Evolutionary conservation across 2,329 filamentous ascomycete species (phyloP).

Genomic region (Plectosphaerella cucumerina): DNA sequence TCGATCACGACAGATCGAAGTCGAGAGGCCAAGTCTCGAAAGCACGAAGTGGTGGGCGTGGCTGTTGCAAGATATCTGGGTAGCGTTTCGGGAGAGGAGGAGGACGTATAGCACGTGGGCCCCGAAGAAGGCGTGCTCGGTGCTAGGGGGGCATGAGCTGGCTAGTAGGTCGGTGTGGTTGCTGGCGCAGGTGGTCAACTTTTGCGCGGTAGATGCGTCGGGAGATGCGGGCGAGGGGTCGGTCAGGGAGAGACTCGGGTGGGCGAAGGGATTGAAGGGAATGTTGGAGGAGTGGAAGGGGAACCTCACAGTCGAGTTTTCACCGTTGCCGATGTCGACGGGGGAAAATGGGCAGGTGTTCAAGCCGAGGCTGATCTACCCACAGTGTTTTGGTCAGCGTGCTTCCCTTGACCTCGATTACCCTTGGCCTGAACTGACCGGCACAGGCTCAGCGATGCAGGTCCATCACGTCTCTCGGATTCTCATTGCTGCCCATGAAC

Average conservation of each 20-base stretch:
- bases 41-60: slow-evolving; percentile 63
- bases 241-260: slow-evolving; percentile 37
- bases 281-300: slow-evolving; percentile 46
- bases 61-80: slow-evolving; percentile 62
- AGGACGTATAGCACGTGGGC: slow-evolving; percentile 55
- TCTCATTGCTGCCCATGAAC: slow-evolving; percentile 12
- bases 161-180: slow-evolving; percentile 50
- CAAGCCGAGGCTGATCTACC: slow-evolving; percentile 13
- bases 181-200: slow-evolving; percentile 53
- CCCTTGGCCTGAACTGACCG: too few species aligned
- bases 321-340: slow-evolving; percentile 28
- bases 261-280: slow-evolving; percentile 38
- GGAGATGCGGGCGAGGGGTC: slow-evolving; percentile 18
- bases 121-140: slow-evolving; percentile 41
- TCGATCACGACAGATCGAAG: slow-evolving; percentile 55
- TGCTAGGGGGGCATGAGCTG: slow-evolving; percentile 47
- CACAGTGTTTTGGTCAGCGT: slow-evolving; percentile 13
- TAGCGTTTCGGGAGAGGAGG: slow-evolving; percentile 54
- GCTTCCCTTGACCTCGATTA: too few species aligned
- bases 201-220: slow-evolving; percentile 37
- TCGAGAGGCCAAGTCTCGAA: slow-evolving; percentile 50
- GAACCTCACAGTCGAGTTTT: slow-evolving; percentile 35
- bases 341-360: slow-evolving; percentile 8
- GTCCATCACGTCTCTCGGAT: slow-evolving; percentile 14
- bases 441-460: slow-evolving; percentile 12